Evolutionary conservation across 2,329 filamentous ascomycete genomes (phyloP), one percentile per base, ranked within the genome.

Genomic region (Passalora sequoiae): DNA sequence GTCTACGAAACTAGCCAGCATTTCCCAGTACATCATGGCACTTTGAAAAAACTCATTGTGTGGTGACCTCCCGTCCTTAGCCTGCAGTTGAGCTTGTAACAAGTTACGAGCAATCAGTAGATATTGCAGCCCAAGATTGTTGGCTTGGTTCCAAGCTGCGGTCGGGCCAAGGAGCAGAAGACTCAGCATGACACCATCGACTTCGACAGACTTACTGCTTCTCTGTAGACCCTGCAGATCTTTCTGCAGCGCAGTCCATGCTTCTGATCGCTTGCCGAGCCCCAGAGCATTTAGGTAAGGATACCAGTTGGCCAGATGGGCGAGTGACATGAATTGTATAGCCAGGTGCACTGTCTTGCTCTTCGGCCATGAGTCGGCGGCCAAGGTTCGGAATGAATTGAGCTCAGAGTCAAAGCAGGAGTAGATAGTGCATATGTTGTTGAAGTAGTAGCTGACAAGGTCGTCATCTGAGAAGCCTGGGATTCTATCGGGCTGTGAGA

Each of bases 291-390:
- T 71, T 66, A 75, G 78, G 39, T 70, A 69, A 4, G 70, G 76
- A 43, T 77, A 77, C 42, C 77, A 68, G 55, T 79, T 77, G 1
- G 77, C 73, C 0, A 81, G 64, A 15, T 77, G 78, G 3, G 77
- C 78, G 6, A 78, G 77, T 1, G 78, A 76, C 78, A 81, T 82
- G 50, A 78, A 80, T 52, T 81, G 77, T 33, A 81, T 77, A 2
- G 76, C 33, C 19, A 36, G 33, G 13, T 24, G 17, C 17, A 36
- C 35, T 75, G 77, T 54, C 75, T 78, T 38, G 81, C 76, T 0
- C 76, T 75, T 13, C 74, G 66, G 0, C 76, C 77, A 81, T 2
- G 80, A 66, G 16, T 73, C 72, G 4, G 71, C 72, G 9, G 81
- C 75, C 0, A 77, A 76, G 1, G 73, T 75, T 27, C 78, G 68